These are phyloP conservation scores for Rhynchosporium graminicola DNA, from an alignment of 2,329 filamentous ascomycete species.

Conservation along the genomic window DNA sequence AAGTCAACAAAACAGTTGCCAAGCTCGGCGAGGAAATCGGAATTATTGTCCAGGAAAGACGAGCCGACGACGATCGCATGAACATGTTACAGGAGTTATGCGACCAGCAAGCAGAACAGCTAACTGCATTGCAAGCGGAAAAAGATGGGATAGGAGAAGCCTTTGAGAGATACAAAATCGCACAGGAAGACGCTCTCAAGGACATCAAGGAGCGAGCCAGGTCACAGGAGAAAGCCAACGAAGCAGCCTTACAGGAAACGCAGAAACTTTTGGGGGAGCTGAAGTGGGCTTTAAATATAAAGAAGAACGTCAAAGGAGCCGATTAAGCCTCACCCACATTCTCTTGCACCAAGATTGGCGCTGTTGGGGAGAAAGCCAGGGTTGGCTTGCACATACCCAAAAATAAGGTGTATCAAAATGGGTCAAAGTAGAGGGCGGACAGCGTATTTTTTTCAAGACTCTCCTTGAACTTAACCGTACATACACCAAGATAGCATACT, in stretches of 20 bases:
- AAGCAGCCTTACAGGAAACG: slow-evolving; percentile 58
- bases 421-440: background rate
- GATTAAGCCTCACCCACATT: slow-evolving; percentile 43
- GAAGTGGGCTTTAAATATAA: slow-evolving; percentile 71
- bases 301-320: slow-evolving; percentile 59
- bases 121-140: slow-evolving; percentile 59
- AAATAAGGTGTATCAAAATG: slow-evolving; percentile 5
- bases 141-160: slow-evolving; percentile 61
- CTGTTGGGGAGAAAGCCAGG: background rate
- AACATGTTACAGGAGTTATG: slow-evolving; percentile 66
- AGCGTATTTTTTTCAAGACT: slow-evolving; percentile 6
- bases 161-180: slow-evolving; percentile 65
- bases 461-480: slow-evolving; percentile 11
- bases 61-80: slow-evolving; percentile 63
- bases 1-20: slow-evolving; percentile 40
- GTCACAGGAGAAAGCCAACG: slow-evolving; percentile 61
- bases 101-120: slow-evolving; percentile 72
- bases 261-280: slow-evolving; percentile 65
- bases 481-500: slow-evolving; percentile 10
- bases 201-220: slow-evolving; percentile 60
- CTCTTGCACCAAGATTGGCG: background rate
- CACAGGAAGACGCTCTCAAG: slow-evolving; percentile 62
- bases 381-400: background rate
- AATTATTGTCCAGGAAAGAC: slow-evolving; percentile 56
- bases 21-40: slow-evolving; percentile 56